These are phyloP conservation scores for Aspergillus asperescens DNA, from an alignment of 495 filamentous ascomycete genomes.

Conservation along the genomic window DNA sequence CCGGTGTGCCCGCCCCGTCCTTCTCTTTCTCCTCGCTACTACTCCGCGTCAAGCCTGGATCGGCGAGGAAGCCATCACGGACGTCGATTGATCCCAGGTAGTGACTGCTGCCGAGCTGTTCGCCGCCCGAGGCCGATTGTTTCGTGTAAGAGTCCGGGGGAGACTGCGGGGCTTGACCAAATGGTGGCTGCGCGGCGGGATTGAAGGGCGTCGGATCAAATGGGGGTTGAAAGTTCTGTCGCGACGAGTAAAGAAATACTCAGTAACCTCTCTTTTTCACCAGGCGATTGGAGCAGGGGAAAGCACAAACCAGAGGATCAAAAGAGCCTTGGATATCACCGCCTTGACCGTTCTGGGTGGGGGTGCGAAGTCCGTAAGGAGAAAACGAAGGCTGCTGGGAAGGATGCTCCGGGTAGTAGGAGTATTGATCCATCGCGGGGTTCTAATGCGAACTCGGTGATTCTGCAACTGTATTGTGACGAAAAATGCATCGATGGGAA, in stretches of 20 bases:
- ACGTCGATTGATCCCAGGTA: slow-evolving; percentile 30
- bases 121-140: slow-evolving; percentile 34
- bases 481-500: not conserved
- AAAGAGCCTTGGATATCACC: slow-evolving; percentile 29
- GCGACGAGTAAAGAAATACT: not conserved
- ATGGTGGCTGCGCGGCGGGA: slow-evolving; percentile 22
- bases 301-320: slow-evolving; percentile 23
- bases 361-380: slow-evolving; percentile 39
- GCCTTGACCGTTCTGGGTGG: slow-evolving; percentile 27
- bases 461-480: not conserved
- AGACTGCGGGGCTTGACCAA: slow-evolving; percentile 36
- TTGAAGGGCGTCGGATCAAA: slow-evolving; percentile 38
- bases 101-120: slow-evolving; percentile 19
- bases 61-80: slow-evolving; percentile 27
- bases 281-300: not conserved
- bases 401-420: slow-evolving; percentile 30
- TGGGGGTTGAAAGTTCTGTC: slow-evolving; percentile 30
- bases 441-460: not conserved
- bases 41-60: slow-evolving; percentile 29
- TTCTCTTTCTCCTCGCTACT: slow-evolving; percentile 61
- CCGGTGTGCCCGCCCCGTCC: slow-evolving; percentile 55
- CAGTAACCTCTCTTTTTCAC: not conserved
- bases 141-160: slow-evolving; percentile 43
- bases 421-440: slow-evolving; percentile 36
- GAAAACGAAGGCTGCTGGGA: slow-evolving; percentile 32